phyloP scores from a whole-genome alignment of 805 yeast species.

The Nakazawaea pomicola region DNA sequence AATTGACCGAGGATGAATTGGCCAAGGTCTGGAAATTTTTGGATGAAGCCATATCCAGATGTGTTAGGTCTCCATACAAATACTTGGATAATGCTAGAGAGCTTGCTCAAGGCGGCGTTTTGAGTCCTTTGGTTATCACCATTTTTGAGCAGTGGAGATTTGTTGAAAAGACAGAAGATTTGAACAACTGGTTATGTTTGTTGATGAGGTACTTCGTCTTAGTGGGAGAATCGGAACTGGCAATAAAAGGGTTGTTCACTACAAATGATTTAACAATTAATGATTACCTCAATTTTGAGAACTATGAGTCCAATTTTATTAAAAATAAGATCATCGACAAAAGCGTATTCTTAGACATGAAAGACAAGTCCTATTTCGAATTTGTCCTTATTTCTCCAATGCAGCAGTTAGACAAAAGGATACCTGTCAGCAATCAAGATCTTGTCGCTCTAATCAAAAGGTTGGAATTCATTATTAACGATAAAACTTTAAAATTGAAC shows the following conservation, averaged over 20 bases:
- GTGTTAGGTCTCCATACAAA: conserved; percentile 74
- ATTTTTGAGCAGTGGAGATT: conserved; percentile 68
- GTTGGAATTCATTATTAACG: conserved; percentile 26
- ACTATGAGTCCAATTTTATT: conserved; percentile 10
- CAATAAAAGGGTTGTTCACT: conserved; percentile 16
- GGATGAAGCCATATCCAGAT: conserved; percentile 73
- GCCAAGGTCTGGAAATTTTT: conserved; percentile 53
- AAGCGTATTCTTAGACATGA: conserved; percentile 4
- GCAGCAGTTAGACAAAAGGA: conserved; percentile 24
- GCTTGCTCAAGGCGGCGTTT: conserved; percentile 21
- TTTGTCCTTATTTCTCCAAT: conserved; percentile 27
- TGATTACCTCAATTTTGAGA: conserved; percentile 2
- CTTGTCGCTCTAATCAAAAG: conserved; percentile 39
- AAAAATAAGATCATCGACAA: conserved; percentile 3
- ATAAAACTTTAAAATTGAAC: conserved; percentile 17
- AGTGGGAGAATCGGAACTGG: conserved; percentile 52
- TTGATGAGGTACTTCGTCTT: conserved; percentile 43
- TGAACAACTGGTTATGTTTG: conserved; percentile 45
- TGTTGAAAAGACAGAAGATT: conserved; percentile 28
- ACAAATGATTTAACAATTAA: conserved; percentile 8
- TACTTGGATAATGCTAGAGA: conserved; percentile 56
- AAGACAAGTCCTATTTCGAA: conserved; percentile 29
- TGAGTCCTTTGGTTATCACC: conserved; percentile 56
- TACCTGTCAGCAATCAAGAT: conserved; percentile 44
- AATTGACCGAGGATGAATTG: conserved; percentile 15